These are phyloP conservation scores for Dendrobium catenatum DNA, from an alignment of 106 monocot species.

Conservation along the genomic window DNA sequence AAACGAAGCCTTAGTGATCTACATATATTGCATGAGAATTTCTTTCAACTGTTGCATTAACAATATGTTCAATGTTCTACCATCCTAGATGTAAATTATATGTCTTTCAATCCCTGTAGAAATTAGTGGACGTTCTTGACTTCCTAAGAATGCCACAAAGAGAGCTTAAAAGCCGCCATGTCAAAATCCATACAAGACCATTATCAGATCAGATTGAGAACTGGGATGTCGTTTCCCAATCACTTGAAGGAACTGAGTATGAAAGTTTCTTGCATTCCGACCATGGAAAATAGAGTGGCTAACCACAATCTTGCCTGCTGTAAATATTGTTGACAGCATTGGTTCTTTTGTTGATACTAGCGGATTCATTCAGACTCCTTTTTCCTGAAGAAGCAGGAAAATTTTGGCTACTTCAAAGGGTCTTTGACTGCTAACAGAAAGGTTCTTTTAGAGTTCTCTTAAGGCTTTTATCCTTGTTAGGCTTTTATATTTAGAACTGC, in stretches of 20 bases:
- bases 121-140: slow-evolving; percentile 51
- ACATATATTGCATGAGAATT: background rate
- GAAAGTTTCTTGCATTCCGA: slow-evolving; percentile 46
- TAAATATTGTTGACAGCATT: background rate
- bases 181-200: slow-evolving; percentile 84
- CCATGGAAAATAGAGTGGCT: slow-evolving; percentile 13
- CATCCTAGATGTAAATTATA: background rate
- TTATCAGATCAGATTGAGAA: slow-evolving; percentile 60
- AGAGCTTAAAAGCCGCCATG: slow-evolving; percentile 61
- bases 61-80: background rate
- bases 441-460: background rate
- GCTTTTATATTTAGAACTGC: slow-evolving; percentile 1
- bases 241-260: slow-evolving; percentile 56
- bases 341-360: slow-evolving; percentile 9
- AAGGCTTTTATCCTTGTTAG: background rate
- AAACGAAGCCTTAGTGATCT: background rate
- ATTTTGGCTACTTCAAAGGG: background rate
- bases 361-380: background rate
- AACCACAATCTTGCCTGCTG: background rate
- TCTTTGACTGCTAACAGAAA: slow-evolving; percentile 8
- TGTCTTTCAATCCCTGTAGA: slow-evolving; percentile 22
- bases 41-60: no score
- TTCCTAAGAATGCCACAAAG: slow-evolving; percentile 67
- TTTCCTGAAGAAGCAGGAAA: background rate
- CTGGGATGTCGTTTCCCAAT: slow-evolving; percentile 49